Percentiles rank a stretch among this genome's conserved stretches.
Evolutionary conservation across 1,284 basidiomycete genomes (phyloP).

Genomic region (Leccinum ambiguum): DNA sequence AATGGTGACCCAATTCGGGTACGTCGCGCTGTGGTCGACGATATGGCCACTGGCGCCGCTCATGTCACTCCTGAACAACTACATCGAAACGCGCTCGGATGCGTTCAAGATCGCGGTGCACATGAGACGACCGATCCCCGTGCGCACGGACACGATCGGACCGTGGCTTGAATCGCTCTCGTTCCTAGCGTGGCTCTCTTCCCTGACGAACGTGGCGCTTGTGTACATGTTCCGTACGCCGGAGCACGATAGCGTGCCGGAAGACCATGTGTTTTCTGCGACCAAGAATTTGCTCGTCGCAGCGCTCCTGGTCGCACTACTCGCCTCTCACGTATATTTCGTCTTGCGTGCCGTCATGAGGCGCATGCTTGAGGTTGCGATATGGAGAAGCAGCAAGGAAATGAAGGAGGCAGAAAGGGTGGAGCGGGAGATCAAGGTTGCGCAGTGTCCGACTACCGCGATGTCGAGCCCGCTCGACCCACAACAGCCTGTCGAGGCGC

Average conservation of each 20-base stretch:
- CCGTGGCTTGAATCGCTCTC: conserved; percentile 90
- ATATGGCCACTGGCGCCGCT: conserved; percentile 22
- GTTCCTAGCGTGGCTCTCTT: conserved; percentile 87
- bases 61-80: conserved; percentile 85
- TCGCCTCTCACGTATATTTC: conserved; percentile 81
- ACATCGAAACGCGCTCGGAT: conserved; percentile 90
- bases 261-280: conserved; percentile 34
- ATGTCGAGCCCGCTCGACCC: conserved; percentile 2
- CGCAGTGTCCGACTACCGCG: conserved; percentile 20
- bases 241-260: conserved; percentile 7
- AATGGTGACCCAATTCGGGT: too few relatives aligned
- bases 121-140: conserved; percentile 81
- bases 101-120: conserved; percentile 95
- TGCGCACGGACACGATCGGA: conserved; percentile 88
- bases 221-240: conserved; percentile 77
- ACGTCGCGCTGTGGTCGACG: too few relatives aligned
- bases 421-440: conserved; percentile 62
- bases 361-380: conserved; percentile 67
- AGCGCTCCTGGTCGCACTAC: conserved; percentile 73
- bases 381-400: conserved; percentile 75
- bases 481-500: conserved; percentile 3
- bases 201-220: conserved; percentile 83
- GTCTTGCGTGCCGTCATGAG: conserved; percentile 63
- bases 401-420: conserved; percentile 53
- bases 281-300: conserved; percentile 58